These are phyloP conservation scores for Suillus hirtellus DNA, from an alignment of 768 basidiomycete genomes.

Conservation along the genomic window DNA sequence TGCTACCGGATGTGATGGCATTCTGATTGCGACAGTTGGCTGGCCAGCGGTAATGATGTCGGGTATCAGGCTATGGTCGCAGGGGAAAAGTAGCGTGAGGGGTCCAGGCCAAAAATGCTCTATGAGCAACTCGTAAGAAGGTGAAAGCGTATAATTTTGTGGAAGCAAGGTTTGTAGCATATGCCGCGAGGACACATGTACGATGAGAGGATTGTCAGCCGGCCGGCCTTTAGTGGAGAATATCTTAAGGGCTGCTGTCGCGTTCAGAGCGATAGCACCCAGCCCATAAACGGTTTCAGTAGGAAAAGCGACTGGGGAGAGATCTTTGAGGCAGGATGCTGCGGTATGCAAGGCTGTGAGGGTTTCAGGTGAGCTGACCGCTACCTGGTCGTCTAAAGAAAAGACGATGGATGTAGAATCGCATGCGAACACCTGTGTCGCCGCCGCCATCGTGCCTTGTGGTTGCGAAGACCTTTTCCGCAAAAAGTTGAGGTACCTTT, in stretches of 20 bases:
- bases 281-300: constrained; percentile 99
- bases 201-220: constrained; percentile 94
- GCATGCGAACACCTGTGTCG: constrained; percentile 55
- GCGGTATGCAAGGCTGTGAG: constrained; percentile 55
- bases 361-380: constrained; percentile 52
- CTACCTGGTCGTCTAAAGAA: constrained; percentile 43
- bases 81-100: constrained; percentile 88
- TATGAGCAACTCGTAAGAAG: constrained; percentile 73
- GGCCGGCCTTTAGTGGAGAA: constrained; percentile 91
- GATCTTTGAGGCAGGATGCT: constrained; percentile 50
- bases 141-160: constrained; percentile 55
- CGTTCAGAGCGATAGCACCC: constrained; percentile 78
- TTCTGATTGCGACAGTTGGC: constrained; percentile 83
- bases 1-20: constrained; percentile 94
- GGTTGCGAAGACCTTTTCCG: constrained; percentile 21
- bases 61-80: constrained; percentile 60
- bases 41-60: constrained; percentile 78
- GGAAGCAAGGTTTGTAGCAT: constrained; percentile 86
- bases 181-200: constrained; percentile 82
- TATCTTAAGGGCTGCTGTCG: constrained; percentile 66
- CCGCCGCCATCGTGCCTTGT: constrained; percentile 16
- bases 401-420: constrained; percentile 66
- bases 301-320: constrained; percentile 77
- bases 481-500: constrained; percentile 21
- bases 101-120: constrained; percentile 93